Evolutionary conservation across 306 rosid genomes (phyloP), one percentile per base, ranked within the genome.

Genomic region (Fragaria ananassa): DNA sequence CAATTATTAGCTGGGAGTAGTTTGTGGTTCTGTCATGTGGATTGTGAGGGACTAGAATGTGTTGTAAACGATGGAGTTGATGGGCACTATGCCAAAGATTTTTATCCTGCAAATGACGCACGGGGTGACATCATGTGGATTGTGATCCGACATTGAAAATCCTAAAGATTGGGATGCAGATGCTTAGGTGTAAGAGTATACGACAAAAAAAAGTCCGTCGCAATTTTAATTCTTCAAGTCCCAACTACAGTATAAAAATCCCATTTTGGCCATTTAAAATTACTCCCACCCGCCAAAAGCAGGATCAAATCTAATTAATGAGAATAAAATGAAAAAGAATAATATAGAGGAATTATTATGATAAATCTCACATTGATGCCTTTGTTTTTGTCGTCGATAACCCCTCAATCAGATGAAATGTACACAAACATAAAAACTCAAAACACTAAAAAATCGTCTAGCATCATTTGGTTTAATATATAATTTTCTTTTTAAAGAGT

Each of bases 61-160:
- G 27, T 25, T 21, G 13, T 8, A 10, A 46, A 46, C 37, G 53
- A 50, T 65, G 25, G 23, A 64, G 17, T 50, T 66, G 41, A 9
- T 3, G 46, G 34, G 21, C 44, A 61, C 14, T 18, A 23, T 41
- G 69, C 68, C 56, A 21, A 0, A 8, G 15, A 0, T 42, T n/a
- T 68, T 17, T 56, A 56, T 13, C 14, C 45, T 49, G 18, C 57
- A 14, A 34, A 35, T 76, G 79, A 76, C 79, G 74, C 74, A 76
- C 6, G 60, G 74, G n/a, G 42, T 76, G 79, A 76, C 74, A 23
- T 65, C 8, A 15, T 51, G 0, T 10, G 4, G 41, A 64, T 25
- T 15, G 79, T 42, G 77, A 74, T 74, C 69, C 57, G 11, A 27
- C 68, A 60, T 3, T 25, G 50, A 74, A 67, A 64, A 37, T 51